These are phyloP conservation scores for Flaveria linearis DNA, from an alignment of 129 eudicot species.

Conservation along the genomic window DNA sequence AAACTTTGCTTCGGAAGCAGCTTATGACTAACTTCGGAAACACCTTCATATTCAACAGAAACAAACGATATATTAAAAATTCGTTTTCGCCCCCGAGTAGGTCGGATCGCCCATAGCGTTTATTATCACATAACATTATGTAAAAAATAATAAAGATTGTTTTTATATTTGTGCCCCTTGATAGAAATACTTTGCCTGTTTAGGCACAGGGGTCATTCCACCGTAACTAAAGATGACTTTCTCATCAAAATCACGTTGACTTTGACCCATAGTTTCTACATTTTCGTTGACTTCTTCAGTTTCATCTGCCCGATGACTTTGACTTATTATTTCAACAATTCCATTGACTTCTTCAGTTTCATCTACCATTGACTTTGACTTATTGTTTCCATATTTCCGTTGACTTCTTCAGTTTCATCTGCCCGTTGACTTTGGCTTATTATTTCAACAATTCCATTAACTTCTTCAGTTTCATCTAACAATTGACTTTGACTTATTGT, in stretches of 20 bases:
- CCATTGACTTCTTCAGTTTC: slow-evolving; percentile 6
- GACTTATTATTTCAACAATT: neutral
- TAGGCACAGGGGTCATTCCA: slow-evolving; percentile 5
- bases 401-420: slow-evolving; percentile 9
- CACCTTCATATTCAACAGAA: too few relatives aligned
- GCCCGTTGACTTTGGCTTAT: neutral
- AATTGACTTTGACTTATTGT: too few relatives aligned
- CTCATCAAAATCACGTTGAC: neutral
- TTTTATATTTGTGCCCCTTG: neutral
- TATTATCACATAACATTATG: neutral
- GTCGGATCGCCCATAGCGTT: neutral
- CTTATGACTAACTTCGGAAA: too few relatives aligned
- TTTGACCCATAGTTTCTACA: neutral
- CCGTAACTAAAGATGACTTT: neutral
- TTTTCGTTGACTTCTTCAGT: slow-evolving; percentile 5
- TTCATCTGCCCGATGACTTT: neutral
- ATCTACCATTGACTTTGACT: neutral
- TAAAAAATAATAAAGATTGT: neutral
- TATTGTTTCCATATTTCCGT: neutral
- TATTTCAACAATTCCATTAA: too few relatives aligned
- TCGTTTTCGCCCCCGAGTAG: too few relatives aligned
- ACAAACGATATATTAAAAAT: too few relatives aligned
- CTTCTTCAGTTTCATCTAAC: too few relatives aligned
- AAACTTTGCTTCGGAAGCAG: too few relatives aligned
- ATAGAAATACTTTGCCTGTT: slow-evolving; percentile 12